Conservation (phyloP, 148 eudicot genomes). For the Cornus controversa region DNA sequence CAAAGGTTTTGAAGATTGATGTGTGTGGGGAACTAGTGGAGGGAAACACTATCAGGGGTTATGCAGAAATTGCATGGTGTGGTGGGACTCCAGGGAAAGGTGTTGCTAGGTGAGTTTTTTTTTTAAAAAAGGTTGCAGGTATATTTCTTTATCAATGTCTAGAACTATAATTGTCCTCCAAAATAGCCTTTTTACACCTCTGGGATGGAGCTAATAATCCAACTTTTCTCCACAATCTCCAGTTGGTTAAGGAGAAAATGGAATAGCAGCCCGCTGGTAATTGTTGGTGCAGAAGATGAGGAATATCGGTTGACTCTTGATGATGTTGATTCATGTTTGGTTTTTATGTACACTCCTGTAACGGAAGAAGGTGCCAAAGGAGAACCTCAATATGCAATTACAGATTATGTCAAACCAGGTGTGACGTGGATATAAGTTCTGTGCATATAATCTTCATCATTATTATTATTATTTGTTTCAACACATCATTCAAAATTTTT, state of each 20-base stretch:
- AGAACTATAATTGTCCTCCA: slow-evolving; percentile 8
- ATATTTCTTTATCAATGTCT: neutral
- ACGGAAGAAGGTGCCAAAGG: slow-evolving; percentile 95
- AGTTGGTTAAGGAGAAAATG: slow-evolving; percentile 97
- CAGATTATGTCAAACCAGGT: slow-evolving; percentile 97
- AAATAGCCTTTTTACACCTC: neutral
- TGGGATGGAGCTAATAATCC: neutral
- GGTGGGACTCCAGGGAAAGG: slow-evolving; percentile 97
- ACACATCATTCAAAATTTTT: neutral
- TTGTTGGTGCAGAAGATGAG: slow-evolving; percentile 91
- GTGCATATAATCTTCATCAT: neutral
- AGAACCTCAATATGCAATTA: slow-evolving; percentile 96
- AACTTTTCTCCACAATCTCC: slow-evolving; percentile 20
- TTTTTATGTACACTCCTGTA: slow-evolving; percentile 94
- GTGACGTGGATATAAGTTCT: slow-evolving; percentile 10
- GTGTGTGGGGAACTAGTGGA: slow-evolving; percentile 83
- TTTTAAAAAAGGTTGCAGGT: neutral
- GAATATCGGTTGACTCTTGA: slow-evolving; percentile 73
- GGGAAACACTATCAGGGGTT: slow-evolving; percentile 76
- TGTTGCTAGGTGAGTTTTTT: slow-evolving; percentile 66
- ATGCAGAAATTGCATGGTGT: slow-evolving; percentile 94
- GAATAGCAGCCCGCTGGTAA: slow-evolving; percentile 94
- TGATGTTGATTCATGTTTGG: slow-evolving; percentile 93
- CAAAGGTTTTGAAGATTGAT: slow-evolving; percentile 90
- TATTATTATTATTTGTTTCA: neutral